Conservation (phyloP, 2,329 filamentous ascomycete species). For the Calonectria pteridis region DNA sequence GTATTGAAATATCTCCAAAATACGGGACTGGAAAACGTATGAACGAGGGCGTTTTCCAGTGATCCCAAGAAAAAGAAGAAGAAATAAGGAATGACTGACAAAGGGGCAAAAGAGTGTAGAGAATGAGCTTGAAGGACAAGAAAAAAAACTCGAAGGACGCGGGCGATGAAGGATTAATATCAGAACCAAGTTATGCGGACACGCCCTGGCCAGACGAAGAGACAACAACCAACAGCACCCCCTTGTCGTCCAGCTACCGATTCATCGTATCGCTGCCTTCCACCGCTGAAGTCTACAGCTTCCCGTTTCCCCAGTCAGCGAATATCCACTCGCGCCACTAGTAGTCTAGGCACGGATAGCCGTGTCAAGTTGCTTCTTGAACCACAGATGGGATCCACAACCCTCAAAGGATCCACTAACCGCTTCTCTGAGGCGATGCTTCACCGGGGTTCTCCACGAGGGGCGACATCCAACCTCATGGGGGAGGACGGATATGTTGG, state of each 20-base stretch:
- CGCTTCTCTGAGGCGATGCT: background rate
- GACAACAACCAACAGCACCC: background rate
- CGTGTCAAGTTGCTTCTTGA: background rate
- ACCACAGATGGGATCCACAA: background rate
- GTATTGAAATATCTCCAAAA: background rate
- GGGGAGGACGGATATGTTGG: background rate
- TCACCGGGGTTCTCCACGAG: background rate
- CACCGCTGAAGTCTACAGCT: background rate
- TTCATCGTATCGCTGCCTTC: background rate
- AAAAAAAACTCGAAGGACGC: conserved; percentile 13
- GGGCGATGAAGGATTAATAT: conserved; percentile 24
- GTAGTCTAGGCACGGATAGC: background rate
- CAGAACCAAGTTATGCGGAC: conserved; percentile 32
- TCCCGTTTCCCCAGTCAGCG: background rate
- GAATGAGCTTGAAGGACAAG: conserved; percentile 1
- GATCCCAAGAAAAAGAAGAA: conserved; percentile 1
- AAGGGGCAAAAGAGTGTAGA: background rate
- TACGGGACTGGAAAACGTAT: background rate
- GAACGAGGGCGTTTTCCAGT: conserved; percentile 34
- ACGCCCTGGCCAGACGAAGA: conserved; percentile 24
- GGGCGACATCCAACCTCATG: background rate
- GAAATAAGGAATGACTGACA: conserved; percentile 5
- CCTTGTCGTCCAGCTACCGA: background rate
- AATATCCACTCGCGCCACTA: background rate
- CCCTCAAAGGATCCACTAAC: background rate